Evolutionary conservation across 108 stramenopile species (phyloP), one percentile per base, ranked within the genome.

Genomic region (Seminavis robusta): DNA sequence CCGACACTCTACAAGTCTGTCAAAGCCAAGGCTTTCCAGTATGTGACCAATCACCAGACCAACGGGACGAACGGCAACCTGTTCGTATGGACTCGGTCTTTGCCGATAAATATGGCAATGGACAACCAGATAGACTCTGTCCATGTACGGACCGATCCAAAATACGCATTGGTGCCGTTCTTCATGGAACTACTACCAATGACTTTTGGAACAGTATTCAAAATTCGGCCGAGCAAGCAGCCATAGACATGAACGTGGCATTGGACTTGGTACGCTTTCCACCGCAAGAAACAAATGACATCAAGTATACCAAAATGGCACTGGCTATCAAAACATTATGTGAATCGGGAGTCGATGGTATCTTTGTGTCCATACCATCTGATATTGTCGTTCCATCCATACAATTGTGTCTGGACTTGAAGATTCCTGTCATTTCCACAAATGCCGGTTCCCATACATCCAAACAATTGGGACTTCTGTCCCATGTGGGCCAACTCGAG

Each of bases 191-290:
- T 9, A 63, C 56, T 19, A 57, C 62, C 3, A 63, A 71, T 52
- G 20, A 19, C 15, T 71, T 71, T 33, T 71, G 69, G 69, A 63
- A 71, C 34, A 39, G 33, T 0, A 56, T 71, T 13, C 64, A 49
- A 28, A 56, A 55, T 11, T 26, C 44, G 9, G 47, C 56, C 2
- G 24, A 52, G 4, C 47, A 57, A 40, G 63, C 69, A 3, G 69
- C 69, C 10, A 37, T 11, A 11, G 69, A 71, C 30, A 42, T 65
- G 50, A 28, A 10, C 4, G 36, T 70, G 4, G 39, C 55, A 13
- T 9, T 70, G 6, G 61, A 56, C 8, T 2, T 63, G 8, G 31
- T 34, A 16, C 54, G 61, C 11, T 47, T 56, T 21, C 47, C 47
- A 15, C 47, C 47, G 21, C n/a, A 23, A 23, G 26, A 48, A 4